Evolutionary conservation across 148 eudicot species (phyloP), one percentile per base, ranked within the genome.

Genomic region (Bassia scoparia): DNA sequence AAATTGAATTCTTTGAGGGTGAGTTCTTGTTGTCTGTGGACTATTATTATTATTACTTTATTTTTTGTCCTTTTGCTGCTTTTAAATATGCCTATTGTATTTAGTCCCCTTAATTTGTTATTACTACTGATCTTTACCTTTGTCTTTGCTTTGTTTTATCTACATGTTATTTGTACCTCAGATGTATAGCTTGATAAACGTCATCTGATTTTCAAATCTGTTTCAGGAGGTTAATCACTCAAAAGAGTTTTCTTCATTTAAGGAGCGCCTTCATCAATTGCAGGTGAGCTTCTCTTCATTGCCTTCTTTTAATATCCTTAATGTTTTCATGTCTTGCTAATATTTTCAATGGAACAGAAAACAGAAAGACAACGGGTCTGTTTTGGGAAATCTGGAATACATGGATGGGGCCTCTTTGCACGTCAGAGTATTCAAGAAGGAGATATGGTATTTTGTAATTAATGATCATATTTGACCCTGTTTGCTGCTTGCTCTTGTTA

Each of bases 351-450:
- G 73, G 48, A 59, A 54, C 90, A 92, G 97, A 88, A n/a, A 67
- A 84, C 87, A 24, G 99, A 90, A 73, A 82, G 77, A 27, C 77
- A 78, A 49, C 83, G 88, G 61, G 85, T 91, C 79, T 88, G 97
- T 76, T 92, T 95, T 62, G 99, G 99, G 64, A 89, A 86, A 87
- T 95, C 97, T 72, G 87, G 93, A 74, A 92, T 95, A 69, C 99
- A 91, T 77, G 99, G 99, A 74, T 95, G 99, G 99, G 99, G 99
- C 71, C 94, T 95, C 72, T 95, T 95, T 87, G 97, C 99, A 34
- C 86, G 97, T 37, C 87, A 81, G 54, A 87, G 61, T 61, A 87
- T 95, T 76, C 92, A 83, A 86, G 96, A 91, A 87, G 99, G 99
- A 79, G 89, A 95, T 74, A 95, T 95, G 99, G 99, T 95, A 64